Base-by-base conservation (phyloP, 768 basidiomycete genomes). In the Serendipita sp. region DNA sequence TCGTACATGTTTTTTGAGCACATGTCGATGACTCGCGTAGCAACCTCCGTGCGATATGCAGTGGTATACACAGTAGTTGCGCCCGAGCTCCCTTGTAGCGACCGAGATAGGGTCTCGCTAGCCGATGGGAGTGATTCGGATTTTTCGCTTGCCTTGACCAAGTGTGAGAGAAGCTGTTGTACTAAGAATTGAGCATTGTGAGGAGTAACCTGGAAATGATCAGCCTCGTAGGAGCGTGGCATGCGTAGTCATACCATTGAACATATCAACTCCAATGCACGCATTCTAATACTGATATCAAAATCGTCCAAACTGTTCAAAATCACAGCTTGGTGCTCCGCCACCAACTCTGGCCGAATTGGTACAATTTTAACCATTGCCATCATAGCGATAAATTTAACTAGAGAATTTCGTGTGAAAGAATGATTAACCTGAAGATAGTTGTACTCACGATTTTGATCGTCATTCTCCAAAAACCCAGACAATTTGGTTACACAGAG, bases 361-460 rank as follows among this genome's bases (percentile, higher is more conserved):
- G 92, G 93, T 0, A 94, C 91, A 69, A 99, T 97, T 75, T 96
- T 95, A 64, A 87, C 88, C 82, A 99, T 81, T 1, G 96, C 95
- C 48, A 96, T 79, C 34, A 99, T 79, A 0, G 96, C 88, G 66
- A 99, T 98, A 72, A 98, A 99, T 72, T 95, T 93, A 73, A 99
- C 95, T 99, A 23, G 70, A n/a, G 69, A 64, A 63, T 13, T 40
- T 11, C 16, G 16, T 18, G 29, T 50, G 18, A 46, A 27, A 3
- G 34, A 36, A 13, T 48, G 4, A 29, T 55, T 4, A 31, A 18
- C 43, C 10, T 1, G 45, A 63, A 44, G 27, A 11, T 34, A 33
- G 18, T 10, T 50, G 0, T 10, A 70, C 94, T 70, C 74, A 98
- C 95, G 74, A 70, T 99, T 99, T 74, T 98, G 96, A 74, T 99